Conservation (phyloP, 768 basidiomycete genomes). For the Xerocomellus intermedius region DNA sequence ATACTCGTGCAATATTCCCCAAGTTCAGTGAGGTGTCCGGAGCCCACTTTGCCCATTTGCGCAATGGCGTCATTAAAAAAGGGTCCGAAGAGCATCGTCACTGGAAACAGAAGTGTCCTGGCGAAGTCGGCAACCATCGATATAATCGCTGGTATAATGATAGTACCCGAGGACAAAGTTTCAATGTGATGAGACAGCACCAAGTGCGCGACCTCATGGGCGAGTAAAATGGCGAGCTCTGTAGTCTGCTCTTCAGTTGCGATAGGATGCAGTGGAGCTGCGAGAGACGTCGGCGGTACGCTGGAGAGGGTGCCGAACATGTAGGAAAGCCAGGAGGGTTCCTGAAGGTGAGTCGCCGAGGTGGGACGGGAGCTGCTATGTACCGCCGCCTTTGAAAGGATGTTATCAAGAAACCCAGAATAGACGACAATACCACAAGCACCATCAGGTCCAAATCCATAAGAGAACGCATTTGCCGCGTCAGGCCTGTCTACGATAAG, state of each 20-base stretch:
- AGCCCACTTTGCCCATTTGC: constrained; percentile 72
- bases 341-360: constrained; percentile 13
- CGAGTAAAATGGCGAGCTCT: constrained; percentile 85
- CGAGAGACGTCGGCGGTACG: constrained; percentile 33
- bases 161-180: constrained; percentile 79
- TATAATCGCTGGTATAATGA: constrained; percentile 77
- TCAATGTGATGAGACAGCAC: constrained; percentile 90
- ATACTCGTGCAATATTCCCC: constrained; percentile 76
- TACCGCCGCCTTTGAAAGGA: constrained; percentile 49
- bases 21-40: constrained; percentile 69
- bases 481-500: constrained; percentile 87
- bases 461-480: constrained; percentile 88
- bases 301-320: constrained; percentile 45
- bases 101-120: constrained; percentile 78
- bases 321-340: constrained; percentile 45
- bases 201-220: constrained; percentile 93
- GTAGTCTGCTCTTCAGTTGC: constrained; percentile 83
- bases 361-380: constrained; percentile 27
- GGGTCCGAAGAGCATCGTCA: constrained; percentile 91
- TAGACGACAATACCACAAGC: constrained; percentile 94
- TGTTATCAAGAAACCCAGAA: constrained; percentile 88
- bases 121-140: constrained; percentile 76
- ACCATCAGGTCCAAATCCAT: constrained; percentile 90
- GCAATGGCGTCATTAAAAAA: constrained; percentile 95
- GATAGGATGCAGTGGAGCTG: constrained; percentile 39